These are phyloP conservation scores for Closterium sp. DNA, from an alignment of 139 green algal genomes.

Conservation along the genomic window DNA sequence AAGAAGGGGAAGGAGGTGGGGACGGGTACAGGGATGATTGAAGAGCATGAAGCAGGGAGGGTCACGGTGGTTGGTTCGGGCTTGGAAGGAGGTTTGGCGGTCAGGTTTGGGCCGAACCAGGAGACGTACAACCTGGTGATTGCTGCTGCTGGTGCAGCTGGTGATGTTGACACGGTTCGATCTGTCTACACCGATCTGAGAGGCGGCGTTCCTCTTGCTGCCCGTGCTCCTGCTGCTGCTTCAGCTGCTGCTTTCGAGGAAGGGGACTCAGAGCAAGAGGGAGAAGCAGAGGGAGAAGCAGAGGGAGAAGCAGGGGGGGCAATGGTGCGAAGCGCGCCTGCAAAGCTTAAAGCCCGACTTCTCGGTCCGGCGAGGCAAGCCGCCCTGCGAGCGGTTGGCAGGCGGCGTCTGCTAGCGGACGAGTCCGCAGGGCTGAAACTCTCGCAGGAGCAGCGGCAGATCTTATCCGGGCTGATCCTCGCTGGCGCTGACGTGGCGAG, in stretches of 20 bases:
- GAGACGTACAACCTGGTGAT: constrained; percentile 23
- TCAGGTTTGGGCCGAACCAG: background rate
- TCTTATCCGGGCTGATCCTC: constrained; percentile 10
- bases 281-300: too few relatives aligned
- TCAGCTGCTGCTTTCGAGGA: background rate
- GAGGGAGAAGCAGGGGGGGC: too few relatives aligned
- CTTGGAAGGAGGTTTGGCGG: background rate
- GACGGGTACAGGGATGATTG: background rate
- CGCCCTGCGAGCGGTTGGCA: background rate
- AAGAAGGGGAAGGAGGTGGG: background rate
- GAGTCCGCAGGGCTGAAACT: constrained; percentile 12
- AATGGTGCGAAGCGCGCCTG: background rate
- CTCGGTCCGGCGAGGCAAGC: background rate
- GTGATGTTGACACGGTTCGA: background rate
- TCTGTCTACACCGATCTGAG: background rate
- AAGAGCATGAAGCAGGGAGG: background rate
- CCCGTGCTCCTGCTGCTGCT: background rate
- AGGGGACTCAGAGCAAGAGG: background rate
- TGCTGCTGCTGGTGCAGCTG: background rate
- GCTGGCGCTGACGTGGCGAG: constrained; percentile 1
- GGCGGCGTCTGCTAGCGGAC: background rate
- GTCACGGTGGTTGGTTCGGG: background rate
- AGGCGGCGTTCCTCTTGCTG: background rate
- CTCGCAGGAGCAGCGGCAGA: constrained; percentile 8
- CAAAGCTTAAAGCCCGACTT: background rate